Evolutionary conservation across 1,284 basidiomycete species (phyloP), one percentile per base, ranked within the genome.

Genomic region (Sporisorium exsertum): DNA sequence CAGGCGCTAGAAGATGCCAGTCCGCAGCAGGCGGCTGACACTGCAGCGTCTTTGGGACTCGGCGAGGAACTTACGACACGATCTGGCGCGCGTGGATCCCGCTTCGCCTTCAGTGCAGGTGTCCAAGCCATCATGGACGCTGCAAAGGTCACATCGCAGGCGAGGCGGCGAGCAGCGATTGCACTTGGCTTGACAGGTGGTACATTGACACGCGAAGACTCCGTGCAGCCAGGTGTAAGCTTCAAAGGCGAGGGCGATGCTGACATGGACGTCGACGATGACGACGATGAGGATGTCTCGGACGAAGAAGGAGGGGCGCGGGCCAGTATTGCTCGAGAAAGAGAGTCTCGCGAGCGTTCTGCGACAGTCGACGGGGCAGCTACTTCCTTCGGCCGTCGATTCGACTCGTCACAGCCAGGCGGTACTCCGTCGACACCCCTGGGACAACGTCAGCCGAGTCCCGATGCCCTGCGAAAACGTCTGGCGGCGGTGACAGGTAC

Each of bases 121-220:
- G 59, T 75, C n/a, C 43, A 67, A 18, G 73, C 73, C 5, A 35
- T 76, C 29, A 72, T 76, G 64, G 68, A 72, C 45, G 73, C 73
- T 13, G 73, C 73, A 0, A 33, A 69, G 26, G 57, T 68, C 51
- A 58, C 69, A 12, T 66, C 73, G 10, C 68, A 75, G 29, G 64
- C 72, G 22, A 62, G 72, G 35, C 67, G 67, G 22, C 50, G 72
- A 12, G 72, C 72, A 16, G 72, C 72, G 1, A 63, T 67, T 5
- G 67, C 64, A 20, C 72, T 75, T 6, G 72, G 72, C n/a, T 26
- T 75, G 51, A 49, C 64, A 5, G 58, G 66, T 16, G 67, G 63
- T 15, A 56, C 63, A 5, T 40, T 75, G 24, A 67, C 64, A 8
- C 55, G 72, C 55, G 66, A 70, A 51, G 64, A 59, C 20, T 75